phyloP scores from a whole-genome alignment of 2,329 filamentous ascomycete species.

The Pseudogymnoascus sp. region DNA sequence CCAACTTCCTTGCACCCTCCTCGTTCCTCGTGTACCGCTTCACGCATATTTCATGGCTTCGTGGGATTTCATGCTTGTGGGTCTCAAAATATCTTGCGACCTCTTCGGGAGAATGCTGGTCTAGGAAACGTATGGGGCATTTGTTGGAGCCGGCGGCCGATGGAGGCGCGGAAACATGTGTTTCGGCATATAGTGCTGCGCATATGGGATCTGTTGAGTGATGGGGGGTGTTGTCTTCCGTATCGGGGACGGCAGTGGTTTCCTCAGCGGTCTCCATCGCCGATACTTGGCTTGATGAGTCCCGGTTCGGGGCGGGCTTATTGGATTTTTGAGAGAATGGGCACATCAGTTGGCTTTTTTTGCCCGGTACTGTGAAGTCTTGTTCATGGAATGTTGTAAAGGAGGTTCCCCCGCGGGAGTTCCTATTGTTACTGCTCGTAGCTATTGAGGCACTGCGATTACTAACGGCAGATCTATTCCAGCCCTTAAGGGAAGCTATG shows the following conservation, averaged over 20 bases:
- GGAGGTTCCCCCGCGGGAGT: conserved; percentile 41
- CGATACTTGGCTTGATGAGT: conserved; percentile 19
- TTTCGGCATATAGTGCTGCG: conserved; percentile 54
- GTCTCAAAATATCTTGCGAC: conserved; percentile 89
- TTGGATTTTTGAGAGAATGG: conserved; percentile 50
- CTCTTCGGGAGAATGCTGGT: conserved; percentile 88
- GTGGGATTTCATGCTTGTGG: conserved; percentile 88
- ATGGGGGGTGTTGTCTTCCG: conserved; percentile 37
- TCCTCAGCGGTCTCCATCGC: conserved; percentile 16
- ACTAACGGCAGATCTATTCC: conserved; percentile 31
- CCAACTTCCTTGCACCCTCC: conserved; percentile 74
- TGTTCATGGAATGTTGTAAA: conserved; percentile 65
- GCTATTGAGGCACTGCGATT: conserved; percentile 22
- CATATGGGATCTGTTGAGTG: conserved; percentile 52
- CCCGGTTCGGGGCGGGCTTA: conserved; percentile 14
- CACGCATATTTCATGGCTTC: conserved; percentile 89
- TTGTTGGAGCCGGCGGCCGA: conserved; percentile 49
- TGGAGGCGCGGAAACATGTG: conserved; percentile 33
- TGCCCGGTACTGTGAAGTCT: conserved; percentile 83
- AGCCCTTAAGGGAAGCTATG: conserved; percentile 39
- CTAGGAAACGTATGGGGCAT: conserved; percentile 86
- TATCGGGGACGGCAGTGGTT: conserved; percentile 18
- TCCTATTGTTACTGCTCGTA: conserved; percentile 29
- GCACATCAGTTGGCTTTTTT: conserved; percentile 69
- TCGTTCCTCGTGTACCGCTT: conserved; percentile 82